These are phyloP conservation scores for Blepharisma undulans DNA, from an alignment of 169 alveolate genomes.

Conservation along the genomic window DNA sequence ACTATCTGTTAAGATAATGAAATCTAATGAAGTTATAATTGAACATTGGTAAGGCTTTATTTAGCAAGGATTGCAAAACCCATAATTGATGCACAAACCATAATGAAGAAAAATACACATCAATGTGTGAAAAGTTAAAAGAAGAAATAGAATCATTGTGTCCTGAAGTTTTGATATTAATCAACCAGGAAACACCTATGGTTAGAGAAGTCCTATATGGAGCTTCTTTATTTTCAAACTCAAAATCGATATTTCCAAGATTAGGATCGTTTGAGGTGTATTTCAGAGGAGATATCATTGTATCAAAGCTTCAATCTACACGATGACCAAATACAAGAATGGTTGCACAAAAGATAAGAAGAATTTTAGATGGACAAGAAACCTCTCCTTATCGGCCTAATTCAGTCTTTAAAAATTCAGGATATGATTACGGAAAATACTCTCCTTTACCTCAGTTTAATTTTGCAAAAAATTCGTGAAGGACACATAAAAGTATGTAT, in stretches of 20 bases:
- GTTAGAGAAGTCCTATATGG: background rate
- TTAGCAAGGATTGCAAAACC: constrained; percentile 13
- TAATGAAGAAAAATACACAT: constrained; percentile 6
- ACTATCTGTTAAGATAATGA: background rate
- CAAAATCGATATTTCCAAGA: constrained; percentile 25
- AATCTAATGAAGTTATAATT: background rate
- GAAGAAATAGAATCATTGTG: background rate
- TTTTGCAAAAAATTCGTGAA: background rate
- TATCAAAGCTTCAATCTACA: constrained; percentile 22
- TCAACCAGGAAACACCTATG: background rate
- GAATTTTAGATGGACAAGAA: background rate
- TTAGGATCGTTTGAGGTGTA: constrained; percentile 41
- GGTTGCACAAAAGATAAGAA: constrained; percentile 27
- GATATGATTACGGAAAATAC: background rate
- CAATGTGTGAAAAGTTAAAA: background rate
- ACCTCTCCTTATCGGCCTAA: background rate
- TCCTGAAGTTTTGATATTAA: background rate
- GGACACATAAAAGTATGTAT: background rate
- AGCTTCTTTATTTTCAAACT: background rate
- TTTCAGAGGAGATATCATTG: constrained; percentile 28
- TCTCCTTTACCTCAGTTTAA: background rate
- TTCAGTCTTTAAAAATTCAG: background rate
- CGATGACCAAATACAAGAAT: constrained; percentile 27
- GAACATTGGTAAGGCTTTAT: constrained; percentile 37
- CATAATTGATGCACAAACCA: constrained; percentile 35